Base-by-base conservation (phyloP, 768 basidiomycete genomes). In the Neoboletus magnificus region DNA sequence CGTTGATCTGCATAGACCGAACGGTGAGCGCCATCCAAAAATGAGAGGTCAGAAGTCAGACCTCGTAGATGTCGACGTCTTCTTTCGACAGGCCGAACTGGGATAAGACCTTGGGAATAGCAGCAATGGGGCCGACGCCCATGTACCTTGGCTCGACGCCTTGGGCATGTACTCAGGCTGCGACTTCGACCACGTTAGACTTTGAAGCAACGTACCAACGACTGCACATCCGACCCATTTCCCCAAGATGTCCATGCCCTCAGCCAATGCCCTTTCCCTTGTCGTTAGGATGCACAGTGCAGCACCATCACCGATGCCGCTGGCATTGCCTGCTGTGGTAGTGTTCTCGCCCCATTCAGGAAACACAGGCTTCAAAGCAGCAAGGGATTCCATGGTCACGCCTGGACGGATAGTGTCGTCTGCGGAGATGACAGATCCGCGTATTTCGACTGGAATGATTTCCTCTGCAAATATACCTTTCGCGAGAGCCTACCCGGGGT, bases 241-340 rank as follows among this genome's bases (percentile, higher is more conserved):
- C 20, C 82, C 94, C 20, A 96, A 56, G 53, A 97, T 82, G 18
- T 85, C 78, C 79, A 93, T 79, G 20, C 87, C 89, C 50, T 91
- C 85, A 57, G 78, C 77, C 71, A 87, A 79, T 3, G 94, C 94
- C 46, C 82, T 79, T 54, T 80, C 82, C 44, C 94, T 78, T n/a
- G 90, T 86, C 3, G 90, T 91, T 59, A 97, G 71, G 45, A 97
- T 79, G 52, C 87, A 85, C 13, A 94, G 68, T 1, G 90, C 94
- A 15, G 93, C 96, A 37, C 97, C 96, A 66, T 99, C 96, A 2
- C 95, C 94, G 16, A 98, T 77, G 11, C 90, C 90, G 58, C 90
- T 91, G 0, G 91, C 87, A 66, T 93, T 93, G 7, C 91, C 91
- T 22, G 89, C 91, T 1, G 91, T 92, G 0, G 87, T 90, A 2